Evolutionary conservation across 495 filamentous ascomycete genomes (phyloP).

Genomic region (Endocarpon pusillum): DNA sequence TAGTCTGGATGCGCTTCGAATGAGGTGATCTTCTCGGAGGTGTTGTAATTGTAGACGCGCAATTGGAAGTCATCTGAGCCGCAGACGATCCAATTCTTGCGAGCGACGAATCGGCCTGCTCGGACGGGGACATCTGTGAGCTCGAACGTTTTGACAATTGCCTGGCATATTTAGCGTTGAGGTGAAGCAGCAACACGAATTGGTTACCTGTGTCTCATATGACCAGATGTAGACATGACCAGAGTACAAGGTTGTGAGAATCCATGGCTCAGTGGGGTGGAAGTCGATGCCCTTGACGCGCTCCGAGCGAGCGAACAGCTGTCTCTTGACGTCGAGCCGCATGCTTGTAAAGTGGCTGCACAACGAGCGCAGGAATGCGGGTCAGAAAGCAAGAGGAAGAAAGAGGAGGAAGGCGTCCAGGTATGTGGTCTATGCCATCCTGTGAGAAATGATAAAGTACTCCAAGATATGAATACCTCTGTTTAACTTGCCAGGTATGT

Average conservation of each 20-base stretch:
- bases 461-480: too few relatives aligned
- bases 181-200: conserved; percentile 7
- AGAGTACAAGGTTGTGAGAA: conserved; percentile 90
- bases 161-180: conserved; percentile 20
- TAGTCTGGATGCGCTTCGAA: conserved; percentile 99
- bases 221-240: conserved; percentile 99
- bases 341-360: too few relatives aligned
- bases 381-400: too few relatives aligned
- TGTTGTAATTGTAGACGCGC: conserved; percentile 97
- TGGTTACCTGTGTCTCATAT: conserved; percentile 71
- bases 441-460: too few relatives aligned
- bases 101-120: conserved; percentile 88
- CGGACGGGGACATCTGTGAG: conserved; percentile 96
- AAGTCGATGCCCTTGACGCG: conserved; percentile 97
- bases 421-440: too few relatives aligned
- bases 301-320: conserved; percentile 71
- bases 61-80: conserved; percentile 97
- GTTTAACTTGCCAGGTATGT: too few relatives aligned
- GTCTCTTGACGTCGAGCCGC: conserved; percentile 82
- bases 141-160: conserved; percentile 98
- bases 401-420: too few relatives aligned
- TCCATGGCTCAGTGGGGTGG: conserved; percentile 93
- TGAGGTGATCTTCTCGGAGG: conserved; percentile 93
- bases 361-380: too few relatives aligned
- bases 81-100: conserved; percentile 99